Conservation (phyloP, 2,329 filamentous ascomycete genomes). For the Trichoderma guizhouense region DNA sequence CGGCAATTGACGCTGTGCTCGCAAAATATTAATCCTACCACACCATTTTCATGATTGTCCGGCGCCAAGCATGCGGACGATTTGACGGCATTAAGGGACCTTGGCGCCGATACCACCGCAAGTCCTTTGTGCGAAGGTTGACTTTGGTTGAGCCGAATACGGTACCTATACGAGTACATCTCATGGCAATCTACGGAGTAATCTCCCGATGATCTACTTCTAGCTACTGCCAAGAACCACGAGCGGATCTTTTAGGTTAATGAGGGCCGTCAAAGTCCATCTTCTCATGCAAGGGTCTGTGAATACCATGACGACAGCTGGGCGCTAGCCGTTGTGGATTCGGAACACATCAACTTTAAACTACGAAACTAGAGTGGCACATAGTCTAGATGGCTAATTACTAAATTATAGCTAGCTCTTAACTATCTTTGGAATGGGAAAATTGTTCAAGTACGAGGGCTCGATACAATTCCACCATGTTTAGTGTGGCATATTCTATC, state of each 20-base stretch:
- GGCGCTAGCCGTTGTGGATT: not conserved
- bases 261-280: not conserved
- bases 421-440: not conserved
- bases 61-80: not conserved
- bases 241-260: not conserved
- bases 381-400: not conserved
- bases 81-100: not conserved
- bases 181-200: not conserved
- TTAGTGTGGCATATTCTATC: not conserved
- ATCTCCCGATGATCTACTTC: not conserved
- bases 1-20: not conserved
- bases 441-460: not conserved
- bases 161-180: not conserved
- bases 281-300: not conserved
- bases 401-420: not conserved
- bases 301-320: not conserved
- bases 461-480: not conserved
- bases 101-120: not conserved
- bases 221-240: not conserved
- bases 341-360: not conserved
- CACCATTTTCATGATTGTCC: not conserved
- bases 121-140: not conserved
- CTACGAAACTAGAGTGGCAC: not conserved
- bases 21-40: not conserved
- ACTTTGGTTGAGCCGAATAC: too few species aligned